phyloP scores from a whole-genome alignment of 2,329 filamentous ascomycete genomes.

The Talaromyces sp. region DNA sequence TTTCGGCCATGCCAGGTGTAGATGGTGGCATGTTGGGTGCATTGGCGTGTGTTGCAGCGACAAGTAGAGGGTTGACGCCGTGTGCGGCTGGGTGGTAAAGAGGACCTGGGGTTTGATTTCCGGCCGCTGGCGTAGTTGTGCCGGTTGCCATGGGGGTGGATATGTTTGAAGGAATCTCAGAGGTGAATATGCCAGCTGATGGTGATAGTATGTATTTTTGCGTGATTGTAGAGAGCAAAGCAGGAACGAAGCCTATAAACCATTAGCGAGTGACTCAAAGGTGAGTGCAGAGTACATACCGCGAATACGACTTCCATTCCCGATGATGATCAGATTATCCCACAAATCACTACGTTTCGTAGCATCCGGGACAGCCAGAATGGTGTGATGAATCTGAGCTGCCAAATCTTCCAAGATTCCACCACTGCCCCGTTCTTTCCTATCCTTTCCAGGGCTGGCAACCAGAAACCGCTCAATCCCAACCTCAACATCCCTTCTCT shows the following conservation, averaged over 20 bases:
- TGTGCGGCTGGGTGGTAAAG: constrained; percentile 56
- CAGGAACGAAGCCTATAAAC: constrained; percentile 74
- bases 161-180: constrained; percentile 89
- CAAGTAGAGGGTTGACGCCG: constrained; percentile 82
- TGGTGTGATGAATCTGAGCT: constrained; percentile 75
- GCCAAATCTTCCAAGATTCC: constrained; percentile 79
- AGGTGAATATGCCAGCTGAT: constrained; percentile 94
- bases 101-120: constrained; percentile 43
- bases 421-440: constrained; percentile 44
- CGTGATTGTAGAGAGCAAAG: constrained; percentile 73
- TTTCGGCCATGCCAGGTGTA: constrained; percentile 34
- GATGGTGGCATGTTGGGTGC: constrained; percentile 31
- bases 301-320: constrained; percentile 71
- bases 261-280: background rate
- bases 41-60: constrained; percentile 69
- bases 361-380: constrained; percentile 78
- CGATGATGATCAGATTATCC: constrained; percentile 88
- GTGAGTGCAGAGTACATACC: constrained; percentile 36
- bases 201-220: constrained; percentile 87
- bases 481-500: constrained; percentile 58
- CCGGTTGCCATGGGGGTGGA: constrained; percentile 88
- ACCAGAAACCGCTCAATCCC: constrained; percentile 60
- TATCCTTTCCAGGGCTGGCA: constrained; percentile 42
- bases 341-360: constrained; percentile 82
- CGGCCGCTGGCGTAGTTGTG: constrained; percentile 70